phyloP scores from a whole-genome alignment of 768 basidiomycete genomes.

The Calocera cornea region DNA sequence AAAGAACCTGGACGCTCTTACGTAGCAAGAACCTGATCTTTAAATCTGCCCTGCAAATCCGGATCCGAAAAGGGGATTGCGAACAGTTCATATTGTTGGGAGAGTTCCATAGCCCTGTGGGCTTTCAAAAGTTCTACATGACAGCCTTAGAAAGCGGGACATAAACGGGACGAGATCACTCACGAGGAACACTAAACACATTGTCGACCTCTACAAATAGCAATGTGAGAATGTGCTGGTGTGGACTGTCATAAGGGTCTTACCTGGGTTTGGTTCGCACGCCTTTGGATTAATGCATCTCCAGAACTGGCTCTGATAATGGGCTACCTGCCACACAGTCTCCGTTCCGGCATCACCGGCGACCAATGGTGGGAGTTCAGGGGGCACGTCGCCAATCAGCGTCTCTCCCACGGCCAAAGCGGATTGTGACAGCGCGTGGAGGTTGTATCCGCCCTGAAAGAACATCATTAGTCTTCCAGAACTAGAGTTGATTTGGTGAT shows the following conservation, averaged over 20 bases:
- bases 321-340: constrained; percentile 77
- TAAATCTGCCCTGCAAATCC: constrained; percentile 57
- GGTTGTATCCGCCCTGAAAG: constrained; percentile 82
- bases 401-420: constrained; percentile 74
- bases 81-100: constrained; percentile 61
- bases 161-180: not conserved
- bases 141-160: not conserved
- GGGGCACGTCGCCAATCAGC: constrained; percentile 82
- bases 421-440: constrained; percentile 75
- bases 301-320: constrained; percentile 85
- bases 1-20: constrained; percentile 33
- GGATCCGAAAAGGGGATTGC: constrained; percentile 60
- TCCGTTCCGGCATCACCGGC: constrained; percentile 75
- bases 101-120: constrained; percentile 75
- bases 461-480: not conserved
- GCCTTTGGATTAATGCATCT: constrained; percentile 68
- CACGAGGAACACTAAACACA: constrained; percentile 14
- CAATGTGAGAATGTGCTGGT: not conserved
- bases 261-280: constrained; percentile 72
- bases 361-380: constrained; percentile 52
- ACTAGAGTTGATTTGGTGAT: not conserved
- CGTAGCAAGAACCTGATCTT: constrained; percentile 82
- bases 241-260: constrained; percentile 6
- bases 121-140: constrained; percentile 28
- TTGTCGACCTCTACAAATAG: not conserved